Percentiles rank a stretch among this genome's conserved stretches.
Evolutionary conservation across 768 basidiomycete genomes (phyloP).

Genomic region (Russula brevipes): DNA sequence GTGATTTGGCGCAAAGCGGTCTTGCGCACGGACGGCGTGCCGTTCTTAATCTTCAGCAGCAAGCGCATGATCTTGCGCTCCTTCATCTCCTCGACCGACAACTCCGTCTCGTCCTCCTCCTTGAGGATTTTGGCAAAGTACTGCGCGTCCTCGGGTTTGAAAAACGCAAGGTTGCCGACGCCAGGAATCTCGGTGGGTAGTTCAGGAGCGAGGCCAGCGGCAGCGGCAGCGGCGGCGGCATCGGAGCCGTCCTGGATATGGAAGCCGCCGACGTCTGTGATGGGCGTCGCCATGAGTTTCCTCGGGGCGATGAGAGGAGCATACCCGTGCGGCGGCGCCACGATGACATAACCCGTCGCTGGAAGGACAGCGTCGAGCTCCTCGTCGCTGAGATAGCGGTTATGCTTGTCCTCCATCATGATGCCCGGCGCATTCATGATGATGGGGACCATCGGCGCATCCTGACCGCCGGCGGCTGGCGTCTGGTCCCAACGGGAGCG

Average conservation of each 20-base stretch:
- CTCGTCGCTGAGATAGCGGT: constrained; percentile 92
- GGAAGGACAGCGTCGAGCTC: constrained; percentile 92
- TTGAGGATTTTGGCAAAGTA: constrained; percentile 96
- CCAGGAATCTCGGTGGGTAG: constrained; percentile 97
- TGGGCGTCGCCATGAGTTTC: constrained; percentile 46
- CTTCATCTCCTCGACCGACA: constrained; percentile 97
- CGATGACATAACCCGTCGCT: constrained; percentile 78
- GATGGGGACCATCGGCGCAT: constrained; percentile 69
- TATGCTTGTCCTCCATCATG: constrained; percentile 91
- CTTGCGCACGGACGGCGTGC: constrained; percentile 96
- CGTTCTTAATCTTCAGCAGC: constrained; percentile 98
- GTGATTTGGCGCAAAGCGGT: constrained; percentile 97
- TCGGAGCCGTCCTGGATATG: constrained; percentile 96
- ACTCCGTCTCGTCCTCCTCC: constrained; percentile 90
- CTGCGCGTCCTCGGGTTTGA: constrained; percentile 96
- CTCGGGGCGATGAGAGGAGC: constrained; percentile 62
- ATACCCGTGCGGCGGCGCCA: constrained; percentile 92
- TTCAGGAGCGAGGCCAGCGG: constrained; percentile 88
- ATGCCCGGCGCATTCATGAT: constrained; percentile 83
- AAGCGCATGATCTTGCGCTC: constrained; percentile 99
- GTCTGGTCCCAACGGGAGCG: constrained; percentile 98
- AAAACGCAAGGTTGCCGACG: constrained; percentile 94
- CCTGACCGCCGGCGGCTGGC: constrained; percentile 54
- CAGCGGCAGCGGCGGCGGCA: constrained; percentile 80
- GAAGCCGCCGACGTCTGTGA: constrained; percentile 73